A percentile compares a stretch with the other conserved stretches of the same genome.
These are phyloP conservation scores for Wilcoxina mikolae DNA, from an alignment of 495 filamentous ascomycete genomes.

Conservation along the genomic window DNA sequence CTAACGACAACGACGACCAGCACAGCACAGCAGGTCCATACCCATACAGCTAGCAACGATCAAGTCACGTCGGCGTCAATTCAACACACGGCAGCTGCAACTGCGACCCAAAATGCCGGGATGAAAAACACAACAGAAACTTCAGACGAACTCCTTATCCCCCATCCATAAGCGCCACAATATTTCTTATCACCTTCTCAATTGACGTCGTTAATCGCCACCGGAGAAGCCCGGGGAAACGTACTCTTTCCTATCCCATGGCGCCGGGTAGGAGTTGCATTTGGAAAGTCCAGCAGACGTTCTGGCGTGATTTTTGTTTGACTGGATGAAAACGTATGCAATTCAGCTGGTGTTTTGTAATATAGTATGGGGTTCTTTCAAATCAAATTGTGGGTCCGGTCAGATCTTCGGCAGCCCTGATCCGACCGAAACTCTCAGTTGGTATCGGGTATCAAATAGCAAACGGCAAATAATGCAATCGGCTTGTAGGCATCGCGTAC, in stretches of 20 bases:
- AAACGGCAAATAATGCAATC: background rate
- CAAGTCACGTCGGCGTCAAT: too few relatives aligned
- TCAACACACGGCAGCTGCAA: too few relatives aligned
- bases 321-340: too few relatives aligned
- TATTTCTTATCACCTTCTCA: background rate
- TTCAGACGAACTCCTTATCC: too few relatives aligned
- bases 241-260: background rate
- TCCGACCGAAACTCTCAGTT: too few relatives aligned
- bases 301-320: background rate
- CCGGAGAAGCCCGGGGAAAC: background rate
- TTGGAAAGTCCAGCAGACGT: conserved; percentile 2
- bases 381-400: background rate
- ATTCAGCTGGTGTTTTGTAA: too few relatives aligned
- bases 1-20: background rate
- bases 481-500: background rate
- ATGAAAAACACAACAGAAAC: too few relatives aligned
- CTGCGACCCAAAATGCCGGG: too few relatives aligned
- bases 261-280: background rate
- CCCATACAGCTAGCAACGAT: too few relatives aligned
- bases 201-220: background rate
- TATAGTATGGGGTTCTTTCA: background rate
- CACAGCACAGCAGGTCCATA: too few relatives aligned
- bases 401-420: too few relatives aligned
- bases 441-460: background rate
- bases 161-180: background rate